These are phyloP conservation scores for Diaporthe sp. DNA, from an alignment of 2,329 filamentous ascomycete genomes.

Conservation along the genomic window DNA sequence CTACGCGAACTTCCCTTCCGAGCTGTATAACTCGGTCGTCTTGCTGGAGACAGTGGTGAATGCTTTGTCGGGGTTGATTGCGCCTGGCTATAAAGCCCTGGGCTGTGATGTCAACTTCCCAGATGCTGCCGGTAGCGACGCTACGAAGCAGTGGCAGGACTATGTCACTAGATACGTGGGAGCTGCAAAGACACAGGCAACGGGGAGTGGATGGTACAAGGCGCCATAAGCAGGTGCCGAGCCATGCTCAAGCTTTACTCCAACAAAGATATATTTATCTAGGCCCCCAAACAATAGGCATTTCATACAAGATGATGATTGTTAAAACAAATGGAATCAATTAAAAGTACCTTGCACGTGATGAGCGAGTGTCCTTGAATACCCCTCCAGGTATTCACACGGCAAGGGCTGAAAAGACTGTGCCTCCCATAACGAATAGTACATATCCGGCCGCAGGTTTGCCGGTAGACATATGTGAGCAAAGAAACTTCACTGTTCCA, in stretches of 20 bases:
- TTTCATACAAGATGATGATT: background rate
- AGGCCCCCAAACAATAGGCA: background rate
- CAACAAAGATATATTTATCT: background rate
- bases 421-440: background rate
- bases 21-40: conserved; percentile 37
- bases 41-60: conserved; percentile 37
- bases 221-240: background rate
- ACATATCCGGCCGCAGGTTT: background rate
- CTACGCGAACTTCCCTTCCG: conserved; percentile 41
- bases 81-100: conserved; percentile 40
- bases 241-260: background rate
- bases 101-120: conserved; percentile 39
- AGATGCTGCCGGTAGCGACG: conserved; percentile 20
- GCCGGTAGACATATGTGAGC: too few species aligned
- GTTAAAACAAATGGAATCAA: background rate
- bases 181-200: background rate
- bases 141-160: background rate
- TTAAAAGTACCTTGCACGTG: too few species aligned
- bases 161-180: background rate
- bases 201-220: background rate
- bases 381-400: background rate
- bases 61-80: conserved; percentile 30
- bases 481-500: background rate
- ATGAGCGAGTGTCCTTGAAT: background rate
- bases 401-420: background rate